Evolutionary conservation across 1,139 yeast species (phyloP).

Genomic region (Geotrichum restrictum): DNA sequence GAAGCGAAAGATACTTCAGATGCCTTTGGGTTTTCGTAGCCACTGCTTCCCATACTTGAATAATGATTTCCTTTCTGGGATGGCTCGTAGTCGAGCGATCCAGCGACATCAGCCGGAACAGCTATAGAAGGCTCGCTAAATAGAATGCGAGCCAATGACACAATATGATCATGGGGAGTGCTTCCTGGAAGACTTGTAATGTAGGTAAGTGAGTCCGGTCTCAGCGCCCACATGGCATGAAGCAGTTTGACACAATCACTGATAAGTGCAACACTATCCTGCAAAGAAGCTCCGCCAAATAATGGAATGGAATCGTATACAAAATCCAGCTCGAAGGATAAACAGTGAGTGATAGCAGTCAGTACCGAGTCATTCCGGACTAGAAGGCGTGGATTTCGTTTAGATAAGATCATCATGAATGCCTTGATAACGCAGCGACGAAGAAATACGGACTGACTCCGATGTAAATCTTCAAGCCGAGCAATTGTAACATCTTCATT

Average conservation of each 20-base stretch:
- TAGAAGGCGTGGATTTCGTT: slow-evolving; percentile 18
- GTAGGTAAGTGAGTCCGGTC: slow-evolving; percentile 21
- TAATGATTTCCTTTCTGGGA: slow-evolving; percentile 5
- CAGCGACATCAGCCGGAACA: background rate
- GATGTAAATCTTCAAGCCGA: background rate
- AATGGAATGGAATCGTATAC: slow-evolving; percentile 14
- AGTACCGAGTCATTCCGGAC: slow-evolving; percentile 2
- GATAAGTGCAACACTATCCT: slow-evolving; percentile 18
- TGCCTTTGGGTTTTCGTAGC: slow-evolving; percentile 45
- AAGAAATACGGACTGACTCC: background rate
- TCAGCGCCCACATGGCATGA: slow-evolving; percentile 28
- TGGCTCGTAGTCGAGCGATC: slow-evolving; percentile 1
- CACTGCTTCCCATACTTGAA: too few relatives aligned
- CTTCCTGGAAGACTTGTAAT: slow-evolving; percentile 23
- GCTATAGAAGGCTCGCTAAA: slow-evolving; percentile 39
- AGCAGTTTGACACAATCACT: slow-evolving; percentile 26
- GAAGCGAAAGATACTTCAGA: slow-evolving; percentile 60
- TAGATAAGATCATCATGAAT: slow-evolving; percentile 16
- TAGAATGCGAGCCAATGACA: slow-evolving; percentile 55
- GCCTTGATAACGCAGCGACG: slow-evolving; percentile 20
- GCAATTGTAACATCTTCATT: background rate
- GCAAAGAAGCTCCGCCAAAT: background rate
- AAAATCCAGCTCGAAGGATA: slow-evolving; percentile 24
- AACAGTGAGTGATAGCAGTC: slow-evolving; percentile 16
- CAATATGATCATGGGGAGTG: slow-evolving; percentile 46